Conservation (phyloP, 345 rosid species). For the Citrus maxima region DNA sequence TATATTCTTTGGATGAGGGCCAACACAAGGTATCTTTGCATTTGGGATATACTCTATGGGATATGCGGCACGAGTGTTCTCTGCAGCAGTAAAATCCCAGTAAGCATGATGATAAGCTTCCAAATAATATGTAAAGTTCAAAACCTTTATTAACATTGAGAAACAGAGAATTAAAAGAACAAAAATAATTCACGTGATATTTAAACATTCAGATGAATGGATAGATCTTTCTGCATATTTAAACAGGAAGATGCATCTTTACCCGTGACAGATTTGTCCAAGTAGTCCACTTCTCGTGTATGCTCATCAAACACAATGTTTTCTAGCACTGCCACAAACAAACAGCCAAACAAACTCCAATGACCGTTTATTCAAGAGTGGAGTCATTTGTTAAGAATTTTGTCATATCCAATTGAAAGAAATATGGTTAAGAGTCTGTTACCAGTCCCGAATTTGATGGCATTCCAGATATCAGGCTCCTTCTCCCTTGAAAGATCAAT, state of each 20-base stretch:
- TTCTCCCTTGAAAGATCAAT: constrained; percentile 82
- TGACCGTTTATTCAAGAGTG: background rate
- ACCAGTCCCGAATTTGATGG: constrained; percentile 95
- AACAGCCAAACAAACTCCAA: background rate
- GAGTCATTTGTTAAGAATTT: too few species aligned
- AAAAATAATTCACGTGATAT: too few species aligned
- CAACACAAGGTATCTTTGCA: constrained; percentile 82
- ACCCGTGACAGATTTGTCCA: constrained; percentile 90
- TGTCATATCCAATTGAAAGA: background rate
- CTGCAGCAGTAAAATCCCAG: constrained; percentile 29
- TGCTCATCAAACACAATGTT: constrained; percentile 96
- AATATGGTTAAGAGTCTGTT: background rate
- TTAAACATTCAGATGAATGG: too few species aligned
- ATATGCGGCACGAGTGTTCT: constrained; percentile 92
- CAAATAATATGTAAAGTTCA: background rate
- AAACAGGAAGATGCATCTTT: background rate
- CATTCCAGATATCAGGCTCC: constrained; percentile 96
- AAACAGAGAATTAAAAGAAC: background rate
- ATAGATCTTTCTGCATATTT: background rate
- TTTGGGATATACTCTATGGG: constrained; percentile 93
- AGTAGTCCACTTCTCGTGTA: constrained; percentile 74
- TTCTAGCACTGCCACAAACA: constrained; percentile 65
- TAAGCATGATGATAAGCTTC: background rate
- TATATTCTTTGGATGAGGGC: constrained; percentile 86
- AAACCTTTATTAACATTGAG: background rate